Evolutionary conservation across 371 early-diverging fungal species (phyloP), one percentile per base, ranked within the genome.

Genomic region (Mucor sp.): DNA sequence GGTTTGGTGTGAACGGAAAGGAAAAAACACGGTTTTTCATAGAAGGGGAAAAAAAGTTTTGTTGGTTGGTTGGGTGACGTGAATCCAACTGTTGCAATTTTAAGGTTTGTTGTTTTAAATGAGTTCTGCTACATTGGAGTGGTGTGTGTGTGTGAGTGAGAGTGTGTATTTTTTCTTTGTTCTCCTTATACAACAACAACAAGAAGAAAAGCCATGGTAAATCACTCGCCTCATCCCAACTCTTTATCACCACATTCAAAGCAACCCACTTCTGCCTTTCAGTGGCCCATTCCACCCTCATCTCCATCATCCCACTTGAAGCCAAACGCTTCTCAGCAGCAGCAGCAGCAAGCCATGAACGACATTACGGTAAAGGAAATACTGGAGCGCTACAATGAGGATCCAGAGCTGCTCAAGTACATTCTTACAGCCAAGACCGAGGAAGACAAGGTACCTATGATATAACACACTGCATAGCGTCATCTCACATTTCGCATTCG

Each of bases 361-460:
- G 81, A 81, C 12, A 74, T 81, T 14, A 75, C 70, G 14, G 60
- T 81, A 27, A 70, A 72, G 60, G 81, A 81, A 47, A 81, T 81
- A 1, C 58, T 81, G 25, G 77, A 79, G 39, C 67, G 67, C 14
- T 79, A 81, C 43, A 70, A 71, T 39, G 72, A 78, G 37, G 74
- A 81, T 50, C 73, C 77, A 14, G 81, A 81, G 55, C 50, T 81
- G 27, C 57, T 81, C 28, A 79, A 76, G 62, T 74, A 72, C 47
- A 79, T 81, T 27, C 57, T 81, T 7, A 66, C 69, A 37, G 75
- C 81, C 2, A 85, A 85, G 32, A 70, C 82, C 1, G 85, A 83
- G 66, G 83, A 85, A 71, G 83, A 85, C 48, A 85, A 83, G 75
- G 85, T 80, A 79, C 44, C 8, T 15, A 17, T 3, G 3, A 6